Percentiles rank a stretch among this genome's conserved stretches.
These are phyloP conservation scores for Allantophomopsis lycopodina DNA, from an alignment of 2,329 filamentous ascomycete species.

Conservation along the genomic window DNA sequence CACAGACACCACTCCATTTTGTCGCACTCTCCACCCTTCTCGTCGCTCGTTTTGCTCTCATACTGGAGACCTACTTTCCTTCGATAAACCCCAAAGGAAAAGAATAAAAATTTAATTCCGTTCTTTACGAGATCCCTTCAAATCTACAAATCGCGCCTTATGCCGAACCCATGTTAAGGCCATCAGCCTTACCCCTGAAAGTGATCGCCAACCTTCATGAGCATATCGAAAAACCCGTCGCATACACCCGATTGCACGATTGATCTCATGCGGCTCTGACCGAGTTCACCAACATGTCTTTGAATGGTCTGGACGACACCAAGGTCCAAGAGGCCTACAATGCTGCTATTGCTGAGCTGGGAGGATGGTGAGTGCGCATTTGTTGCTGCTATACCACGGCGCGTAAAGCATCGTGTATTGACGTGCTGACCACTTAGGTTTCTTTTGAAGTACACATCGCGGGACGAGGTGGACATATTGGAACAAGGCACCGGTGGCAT, in stretches of 20 bases:
- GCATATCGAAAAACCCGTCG: background rate
- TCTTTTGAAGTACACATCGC: slow-evolving; percentile 76
- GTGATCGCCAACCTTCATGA: background rate
- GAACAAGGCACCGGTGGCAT: slow-evolving; percentile 69
- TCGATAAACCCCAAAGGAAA: too few relatives aligned
- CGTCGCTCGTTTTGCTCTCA: too few relatives aligned
- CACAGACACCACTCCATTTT: too few relatives aligned
- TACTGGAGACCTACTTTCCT: too few relatives aligned
- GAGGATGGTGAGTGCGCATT: slow-evolving; percentile 60
- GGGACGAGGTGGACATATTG: slow-evolving; percentile 77
- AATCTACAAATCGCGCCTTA: too few relatives aligned
- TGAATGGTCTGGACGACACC: slow-evolving; percentile 82
- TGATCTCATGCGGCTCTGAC: background rate
- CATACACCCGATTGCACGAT: background rate
- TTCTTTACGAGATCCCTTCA: too few relatives aligned
- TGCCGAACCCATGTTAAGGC: background rate
- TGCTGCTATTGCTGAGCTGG: slow-evolving; percentile 64
- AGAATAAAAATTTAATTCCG: too few relatives aligned
- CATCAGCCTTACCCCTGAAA: slow-evolving; percentile 2
- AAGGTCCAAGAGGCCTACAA: slow-evolving; percentile 78
- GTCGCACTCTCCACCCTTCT: too few relatives aligned
- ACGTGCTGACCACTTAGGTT: slow-evolving; percentile 50
- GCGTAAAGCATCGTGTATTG: slow-evolving; percentile 3
- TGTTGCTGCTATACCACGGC: background rate
- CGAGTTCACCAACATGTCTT: slow-evolving; percentile 44